These are phyloP conservation scores for Ottelia alismoides DNA, from an alignment of 106 monocot genomes.

Conservation along the genomic window DNA sequence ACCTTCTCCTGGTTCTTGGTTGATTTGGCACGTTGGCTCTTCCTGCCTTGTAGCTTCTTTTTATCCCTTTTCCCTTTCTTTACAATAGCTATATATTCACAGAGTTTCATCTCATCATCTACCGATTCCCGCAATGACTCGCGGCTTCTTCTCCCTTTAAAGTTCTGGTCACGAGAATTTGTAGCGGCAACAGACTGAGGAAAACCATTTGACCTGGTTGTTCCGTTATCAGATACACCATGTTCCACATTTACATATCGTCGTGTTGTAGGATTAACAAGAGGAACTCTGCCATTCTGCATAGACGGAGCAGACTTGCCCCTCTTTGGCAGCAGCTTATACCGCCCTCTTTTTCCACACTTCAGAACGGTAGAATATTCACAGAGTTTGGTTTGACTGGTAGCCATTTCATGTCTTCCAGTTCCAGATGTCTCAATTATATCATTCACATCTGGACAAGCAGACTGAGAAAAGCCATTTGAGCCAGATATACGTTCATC, in stretches of 20 bases:
- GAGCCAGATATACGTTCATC: background rate
- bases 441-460: background rate
- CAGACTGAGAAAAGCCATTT: background rate
- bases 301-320: background rate
- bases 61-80: background rate
- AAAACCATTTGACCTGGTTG: conserved; percentile 1
- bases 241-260: background rate
- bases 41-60: background rate
- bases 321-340: background rate
- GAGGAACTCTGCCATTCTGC: background rate
- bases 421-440: background rate
- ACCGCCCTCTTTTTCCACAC: background rate
- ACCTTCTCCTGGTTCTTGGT: background rate
- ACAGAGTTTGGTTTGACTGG: background rate
- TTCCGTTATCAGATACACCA: background rate
- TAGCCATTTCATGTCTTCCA: too few species aligned
- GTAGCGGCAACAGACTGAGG: background rate
- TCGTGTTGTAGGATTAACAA: background rate
- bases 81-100: background rate
- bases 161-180: background rate
- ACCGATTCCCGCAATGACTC: background rate
- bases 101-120: background rate
- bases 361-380: background rate
- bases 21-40: background rate
- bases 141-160: background rate